Evolutionary conservation across 2,329 filamentous ascomycete species (phyloP), one percentile per base, ranked within the genome.

Genomic region (Diplodia seriata): DNA sequence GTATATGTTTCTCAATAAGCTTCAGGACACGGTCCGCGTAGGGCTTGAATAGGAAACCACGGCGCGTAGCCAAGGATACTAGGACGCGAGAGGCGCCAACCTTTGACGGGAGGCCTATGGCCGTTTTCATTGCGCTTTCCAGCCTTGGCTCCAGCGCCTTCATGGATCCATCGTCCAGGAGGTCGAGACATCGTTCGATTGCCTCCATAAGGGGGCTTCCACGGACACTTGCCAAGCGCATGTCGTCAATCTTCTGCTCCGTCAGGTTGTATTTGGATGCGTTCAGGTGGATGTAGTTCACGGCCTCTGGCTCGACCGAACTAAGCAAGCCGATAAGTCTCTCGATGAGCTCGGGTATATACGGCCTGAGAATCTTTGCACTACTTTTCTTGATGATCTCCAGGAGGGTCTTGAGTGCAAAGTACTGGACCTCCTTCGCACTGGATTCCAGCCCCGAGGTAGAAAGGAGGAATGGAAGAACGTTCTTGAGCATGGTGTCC

Each of bases 271-370:
- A 91, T 70, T 91, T 90, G 54, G 88, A 90, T 0, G 93, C 92
- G 73, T 96, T 93, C 70, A 97, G 88, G 78, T 97, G 95, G 64
- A 97, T 85, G 76, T 97, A 98, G 74, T 97, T 97, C 74, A 98
- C 88, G 29, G 89, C 89, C 77, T 97, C 90, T 0, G 91, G 92
- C 78, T 99, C 95, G 63, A 98, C 85, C 0, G 92, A 93, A 76
- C 93, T 97, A 23, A 98, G 83, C 3, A 97, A 85, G 0, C 89
- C 89, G 2, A 99, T 85, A 40, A 97, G 87, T 70, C 92, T 90
- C 69, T 93, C 90, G 8, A 97, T 85, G 68, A 99, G 89, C 55
- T 88, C 87, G 0, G 94, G 88, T 29, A 97, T 90, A 79, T 94
- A 97, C 0, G 91, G 90, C 51, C 90, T 87, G 15, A 99, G 82